Conservation (phyloP, 1,284 basidiomycete genomes). For the Rhodotorula mucilaginosa region DNA sequence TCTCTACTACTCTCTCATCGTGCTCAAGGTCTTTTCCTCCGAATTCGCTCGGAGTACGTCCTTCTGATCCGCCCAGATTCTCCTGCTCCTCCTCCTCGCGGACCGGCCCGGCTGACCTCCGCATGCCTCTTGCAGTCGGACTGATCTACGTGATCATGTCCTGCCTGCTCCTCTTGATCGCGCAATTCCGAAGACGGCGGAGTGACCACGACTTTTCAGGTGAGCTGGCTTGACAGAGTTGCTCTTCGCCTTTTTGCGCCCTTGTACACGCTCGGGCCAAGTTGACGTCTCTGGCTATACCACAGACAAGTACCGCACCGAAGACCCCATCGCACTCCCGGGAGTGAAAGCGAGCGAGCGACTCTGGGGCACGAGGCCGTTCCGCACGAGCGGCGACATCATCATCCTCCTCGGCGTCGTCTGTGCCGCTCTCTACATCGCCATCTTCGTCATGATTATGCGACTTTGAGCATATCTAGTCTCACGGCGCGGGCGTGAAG, state of each 20-base stretch:
- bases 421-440: constrained; percentile 20
- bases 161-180: constrained; percentile 21
- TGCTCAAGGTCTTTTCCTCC: constrained; percentile 30
- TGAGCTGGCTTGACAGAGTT: not conserved
- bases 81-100: not conserved
- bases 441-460: constrained; percentile 29
- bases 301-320: not conserved
- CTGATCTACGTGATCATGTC: constrained; percentile 32
- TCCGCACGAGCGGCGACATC: constrained; percentile 29
- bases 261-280: not conserved
- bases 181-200: constrained; percentile 3
- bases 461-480: not conserved
- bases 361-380: constrained; percentile 26
- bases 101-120: not conserved
- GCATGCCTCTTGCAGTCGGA: constrained; percentile 4
- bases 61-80: no score
- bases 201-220: constrained; percentile 33
- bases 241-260: not conserved
- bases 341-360: constrained; percentile 17
- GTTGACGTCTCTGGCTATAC: not conserved
- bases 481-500: no score
- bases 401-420: constrained; percentile 24
- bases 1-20: constrained; percentile 25
- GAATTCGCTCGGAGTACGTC: constrained; percentile 29
- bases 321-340: not conserved